These are phyloP conservation scores for Medicago arabica DNA, from an alignment of 306 rosid genomes.

Conservation along the genomic window DNA sequence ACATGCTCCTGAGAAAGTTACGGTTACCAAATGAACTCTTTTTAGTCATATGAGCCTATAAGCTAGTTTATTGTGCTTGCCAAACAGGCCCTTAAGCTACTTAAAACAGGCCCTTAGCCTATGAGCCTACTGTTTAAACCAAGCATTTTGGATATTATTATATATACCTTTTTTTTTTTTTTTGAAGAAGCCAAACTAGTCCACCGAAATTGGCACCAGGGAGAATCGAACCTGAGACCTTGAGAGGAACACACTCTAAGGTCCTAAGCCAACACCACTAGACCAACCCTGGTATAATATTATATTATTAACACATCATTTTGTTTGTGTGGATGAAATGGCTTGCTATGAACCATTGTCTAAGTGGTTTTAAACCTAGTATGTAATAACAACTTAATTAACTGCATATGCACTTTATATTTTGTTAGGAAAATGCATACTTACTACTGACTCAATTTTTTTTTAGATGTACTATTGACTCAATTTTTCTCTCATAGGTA, in stretches of 20 bases:
- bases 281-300: too few species aligned
- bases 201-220: too few species aligned
- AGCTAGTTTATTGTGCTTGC: too few species aligned
- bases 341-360: constrained; percentile 17
- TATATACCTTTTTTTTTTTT: not conserved
- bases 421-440: not conserved
- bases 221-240: too few species aligned
- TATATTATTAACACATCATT: not conserved
- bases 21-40: too few species aligned
- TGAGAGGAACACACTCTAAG: too few species aligned
- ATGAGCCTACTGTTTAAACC: constrained; percentile 6
- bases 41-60: too few species aligned
- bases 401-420: not conserved
- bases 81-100: not conserved
- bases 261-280: too few species aligned
- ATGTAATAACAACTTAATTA: constrained; percentile 15
- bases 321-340: not conserved
- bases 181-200: too few species aligned
- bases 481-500: constrained; percentile 5
- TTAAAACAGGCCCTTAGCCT: too few species aligned
- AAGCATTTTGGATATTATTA: constrained; percentile 20
- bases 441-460: not conserved
- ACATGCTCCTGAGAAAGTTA: too few species aligned
- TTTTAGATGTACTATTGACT: not conserved
- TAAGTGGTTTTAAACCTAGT: constrained; percentile 10